Conservation (phyloP, 495 filamentous ascomycete species). For the Aspergillus sclerotiicarbonarius region DNA sequence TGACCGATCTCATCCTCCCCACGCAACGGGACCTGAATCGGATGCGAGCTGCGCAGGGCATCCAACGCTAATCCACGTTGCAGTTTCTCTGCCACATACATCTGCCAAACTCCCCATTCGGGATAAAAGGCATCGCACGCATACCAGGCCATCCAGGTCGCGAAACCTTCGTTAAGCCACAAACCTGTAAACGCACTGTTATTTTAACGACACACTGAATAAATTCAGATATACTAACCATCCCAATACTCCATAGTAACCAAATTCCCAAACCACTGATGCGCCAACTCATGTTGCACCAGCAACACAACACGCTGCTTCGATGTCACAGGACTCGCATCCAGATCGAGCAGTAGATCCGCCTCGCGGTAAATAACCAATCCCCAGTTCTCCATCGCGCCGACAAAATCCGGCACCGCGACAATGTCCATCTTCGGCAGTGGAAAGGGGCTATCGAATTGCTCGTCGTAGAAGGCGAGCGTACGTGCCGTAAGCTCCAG, state of each 20-base stretch:
- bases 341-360: slow-evolving; percentile 88
- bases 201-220: too few species aligned
- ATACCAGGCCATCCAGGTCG: slow-evolving; percentile 79
- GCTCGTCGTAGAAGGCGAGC: slow-evolving; percentile 53
- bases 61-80: slow-evolving; percentile 85
- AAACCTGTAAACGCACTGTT: slow-evolving; percentile 33
- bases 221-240: slow-evolving; percentile 36
- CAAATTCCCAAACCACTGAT: slow-evolving; percentile 99
- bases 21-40: slow-evolving; percentile 96
- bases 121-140: slow-evolving; percentile 76
- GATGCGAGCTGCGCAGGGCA: slow-evolving; percentile 90
- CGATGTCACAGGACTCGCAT: slow-evolving; percentile 77
- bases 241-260: slow-evolving; percentile 99
- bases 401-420: slow-evolving; percentile 93
- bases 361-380: slow-evolving; percentile 92
- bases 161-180: slow-evolving; percentile 98
- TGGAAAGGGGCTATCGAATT: slow-evolving; percentile 53
- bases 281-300: slow-evolving; percentile 94
- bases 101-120: slow-evolving; percentile 98
- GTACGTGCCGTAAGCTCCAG: slow-evolving; percentile 61
- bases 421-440: slow-evolving; percentile 95
- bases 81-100: slow-evolving; percentile 86
- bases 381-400: slow-evolving; percentile 99
- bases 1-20: slow-evolving; percentile 94
- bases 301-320: slow-evolving; percentile 92